These are phyloP conservation scores for Chlamydomonas sp. DNA, from an alignment of 139 green algal species.

Conservation along the genomic window DNA sequence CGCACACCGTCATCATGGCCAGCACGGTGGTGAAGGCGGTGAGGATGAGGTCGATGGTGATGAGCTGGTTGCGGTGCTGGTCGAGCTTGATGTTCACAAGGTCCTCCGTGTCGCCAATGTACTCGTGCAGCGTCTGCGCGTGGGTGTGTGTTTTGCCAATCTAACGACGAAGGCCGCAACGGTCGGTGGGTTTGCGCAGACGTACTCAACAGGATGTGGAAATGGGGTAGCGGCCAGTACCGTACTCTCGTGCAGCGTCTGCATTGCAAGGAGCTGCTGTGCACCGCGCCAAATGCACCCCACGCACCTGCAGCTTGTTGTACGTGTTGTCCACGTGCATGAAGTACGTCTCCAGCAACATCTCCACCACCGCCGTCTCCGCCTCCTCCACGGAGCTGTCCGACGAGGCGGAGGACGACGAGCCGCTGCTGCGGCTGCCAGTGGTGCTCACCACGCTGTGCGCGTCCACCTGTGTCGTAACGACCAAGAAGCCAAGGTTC, in stretches of 20 bases:
- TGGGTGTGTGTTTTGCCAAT: background rate
- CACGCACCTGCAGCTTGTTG: conserved; percentile 81
- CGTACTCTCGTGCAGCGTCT: background rate
- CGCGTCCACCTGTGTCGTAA: background rate
- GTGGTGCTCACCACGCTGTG: conserved; percentile 19
- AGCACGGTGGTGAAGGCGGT: conserved; percentile 66
- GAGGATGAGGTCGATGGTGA: conserved; percentile 86
- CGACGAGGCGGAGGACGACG: conserved; percentile 29
- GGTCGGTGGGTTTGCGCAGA: background rate
- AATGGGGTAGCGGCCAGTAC: background rate
- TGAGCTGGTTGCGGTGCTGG: conserved; percentile 87
- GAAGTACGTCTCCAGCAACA: conserved; percentile 81
- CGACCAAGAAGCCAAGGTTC: too few relatives aligned
- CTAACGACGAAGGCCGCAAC: background rate
- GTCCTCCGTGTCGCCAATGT: conserved; percentile 69
- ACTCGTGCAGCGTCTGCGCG: conserved; percentile 60
- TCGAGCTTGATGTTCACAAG: conserved; percentile 93
- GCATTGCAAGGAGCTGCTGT: background rate
- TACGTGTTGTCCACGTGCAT: conserved; percentile 69
- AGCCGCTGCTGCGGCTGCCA: conserved; percentile 28
- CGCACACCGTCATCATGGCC: conserved; percentile 40
- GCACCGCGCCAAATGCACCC: conserved; percentile 69
- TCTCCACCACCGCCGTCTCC: conserved; percentile 78
- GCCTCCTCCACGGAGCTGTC: conserved; percentile 65
- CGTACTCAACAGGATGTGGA: background rate